Conservation (phyloP, 1,139 yeast genomes). For the Kodamaea plutei region DNA sequence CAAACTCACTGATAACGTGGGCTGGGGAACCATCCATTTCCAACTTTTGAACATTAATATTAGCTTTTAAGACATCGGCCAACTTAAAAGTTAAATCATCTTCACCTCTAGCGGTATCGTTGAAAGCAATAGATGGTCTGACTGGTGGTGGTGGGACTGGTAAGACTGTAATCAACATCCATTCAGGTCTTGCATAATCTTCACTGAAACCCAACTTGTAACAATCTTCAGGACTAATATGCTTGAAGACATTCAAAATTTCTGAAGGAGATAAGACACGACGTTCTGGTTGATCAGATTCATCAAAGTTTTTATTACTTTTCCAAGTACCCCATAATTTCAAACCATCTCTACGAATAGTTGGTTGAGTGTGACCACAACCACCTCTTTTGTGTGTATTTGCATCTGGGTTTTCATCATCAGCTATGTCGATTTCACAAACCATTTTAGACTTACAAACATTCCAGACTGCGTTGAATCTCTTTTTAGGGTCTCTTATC, state of each 20-base stretch:
- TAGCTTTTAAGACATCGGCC: conserved; percentile 95
- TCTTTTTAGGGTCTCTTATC: conserved; percentile 89
- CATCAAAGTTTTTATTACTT: conserved; percentile 72
- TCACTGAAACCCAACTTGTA: conserved; percentile 82
- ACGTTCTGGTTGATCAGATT: conserved; percentile 88
- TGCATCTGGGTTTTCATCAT: conserved; percentile 49
- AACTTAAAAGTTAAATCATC: conserved; percentile 97
- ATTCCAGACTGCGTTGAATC: conserved; percentile 96
- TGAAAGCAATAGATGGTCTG: conserved; percentile 96
- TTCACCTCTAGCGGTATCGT: conserved; percentile 98
- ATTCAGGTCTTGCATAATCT: conserved; percentile 97
- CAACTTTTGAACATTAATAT: conserved; percentile 89
- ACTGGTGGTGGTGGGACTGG: conserved; percentile 99
- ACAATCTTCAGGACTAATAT: conserved; percentile 83
- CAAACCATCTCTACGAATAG: conserved; percentile 92
- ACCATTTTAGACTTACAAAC: conserved; percentile 88
- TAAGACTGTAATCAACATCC: conserved; percentile 94
- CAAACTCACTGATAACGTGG: conserved; percentile 95
- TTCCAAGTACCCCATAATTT: conserved; percentile 98
- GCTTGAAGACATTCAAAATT: conserved; percentile 86
- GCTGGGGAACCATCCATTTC: conserved; percentile 99
- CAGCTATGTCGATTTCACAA: conserved; percentile 84
- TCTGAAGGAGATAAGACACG: conserved; percentile 85
- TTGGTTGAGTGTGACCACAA: conserved; percentile 96
- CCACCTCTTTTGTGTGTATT: conserved; percentile 76